phyloP scores from a whole-genome alignment of 306 rosid species.

The Dryas alaskensis region DNA sequence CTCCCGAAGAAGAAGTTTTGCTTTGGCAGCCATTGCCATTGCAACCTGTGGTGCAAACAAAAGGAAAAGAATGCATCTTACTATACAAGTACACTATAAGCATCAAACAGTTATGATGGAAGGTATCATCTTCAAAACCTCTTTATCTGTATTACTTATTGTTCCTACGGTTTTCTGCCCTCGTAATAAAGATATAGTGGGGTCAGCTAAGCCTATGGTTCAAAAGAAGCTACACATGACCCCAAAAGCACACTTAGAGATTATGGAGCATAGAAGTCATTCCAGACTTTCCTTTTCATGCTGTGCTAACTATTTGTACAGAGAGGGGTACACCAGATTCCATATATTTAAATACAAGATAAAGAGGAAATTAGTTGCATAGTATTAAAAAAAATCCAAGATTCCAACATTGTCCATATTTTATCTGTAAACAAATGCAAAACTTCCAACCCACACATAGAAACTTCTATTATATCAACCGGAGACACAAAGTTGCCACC shows the following conservation, averaged over 20 bases:
- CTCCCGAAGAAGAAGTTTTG: conserved; percentile 95
- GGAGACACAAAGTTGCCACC: conserved; percentile 88
- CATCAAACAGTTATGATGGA: conserved; percentile 10
- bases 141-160: neutral
- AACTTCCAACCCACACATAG: conserved; percentile 1
- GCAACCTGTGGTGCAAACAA: conserved; percentile 68
- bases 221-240: neutral
- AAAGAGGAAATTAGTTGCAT: neutral
- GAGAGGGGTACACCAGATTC: neutral
- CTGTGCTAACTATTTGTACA: neutral
- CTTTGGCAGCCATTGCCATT: conserved; percentile 99
- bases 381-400: neutral
- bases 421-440: neutral
- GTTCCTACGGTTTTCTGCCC: conserved; percentile 1
- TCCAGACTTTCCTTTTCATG: neutral
- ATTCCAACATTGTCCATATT: conserved; percentile 4
- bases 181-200: neutral
- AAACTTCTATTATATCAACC: conserved; percentile 44
- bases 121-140: neutral
- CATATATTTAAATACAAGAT: neutral
- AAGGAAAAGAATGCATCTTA: conserved; percentile 34
- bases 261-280: neutral
- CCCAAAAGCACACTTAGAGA: neutral
- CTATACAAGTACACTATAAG: neutral
- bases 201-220: neutral